Percentiles rank a stretch among this genome's conserved stretches.
Evolutionary conservation across 2,329 filamentous ascomycete species (phyloP).

Genomic region (Torrubiellomyces zombiae): DNA sequence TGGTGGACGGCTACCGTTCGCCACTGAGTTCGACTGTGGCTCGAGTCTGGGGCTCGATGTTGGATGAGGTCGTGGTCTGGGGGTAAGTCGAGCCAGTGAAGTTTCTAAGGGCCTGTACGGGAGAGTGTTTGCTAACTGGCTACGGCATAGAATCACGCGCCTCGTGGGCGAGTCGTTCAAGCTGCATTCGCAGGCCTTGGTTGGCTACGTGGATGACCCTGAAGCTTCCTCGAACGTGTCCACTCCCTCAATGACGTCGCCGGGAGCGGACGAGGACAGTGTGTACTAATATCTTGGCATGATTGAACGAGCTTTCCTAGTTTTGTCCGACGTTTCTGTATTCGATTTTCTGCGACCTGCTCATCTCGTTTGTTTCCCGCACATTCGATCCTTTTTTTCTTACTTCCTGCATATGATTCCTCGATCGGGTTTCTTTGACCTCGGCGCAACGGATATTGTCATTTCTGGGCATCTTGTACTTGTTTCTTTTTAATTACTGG

Average conservation of each 20-base stretch:
- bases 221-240: conserved; percentile 53
- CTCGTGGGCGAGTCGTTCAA: conserved; percentile 98
- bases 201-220: conserved; percentile 81
- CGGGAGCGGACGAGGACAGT: conserved; percentile 55
- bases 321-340: too few relatives aligned
- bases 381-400: too few relatives aligned
- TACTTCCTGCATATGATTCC: too few relatives aligned
- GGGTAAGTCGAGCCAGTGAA: conserved; percentile 51
- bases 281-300: conserved; percentile 44
- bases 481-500: too few relatives aligned
- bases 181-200: conserved; percentile 82
- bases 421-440: too few relatives aligned
- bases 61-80: conserved; percentile 98
- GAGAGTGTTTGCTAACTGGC: conserved; percentile 7
- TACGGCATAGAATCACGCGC: conserved; percentile 55
- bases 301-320: conserved; percentile 28
- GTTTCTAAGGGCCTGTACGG: not conserved
- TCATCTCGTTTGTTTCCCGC: too few relatives aligned
- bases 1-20: conserved; percentile 61
- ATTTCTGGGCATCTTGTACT: too few relatives aligned
- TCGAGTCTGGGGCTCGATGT: conserved; percentile 90
- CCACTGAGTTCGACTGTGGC: conserved; percentile 93
- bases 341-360: too few relatives aligned
- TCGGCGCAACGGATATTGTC: too few relatives aligned
- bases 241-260: conserved; percentile 55